phyloP scores from a whole-genome alignment of 257 asterid species.

The Solanum chilense region DNA sequence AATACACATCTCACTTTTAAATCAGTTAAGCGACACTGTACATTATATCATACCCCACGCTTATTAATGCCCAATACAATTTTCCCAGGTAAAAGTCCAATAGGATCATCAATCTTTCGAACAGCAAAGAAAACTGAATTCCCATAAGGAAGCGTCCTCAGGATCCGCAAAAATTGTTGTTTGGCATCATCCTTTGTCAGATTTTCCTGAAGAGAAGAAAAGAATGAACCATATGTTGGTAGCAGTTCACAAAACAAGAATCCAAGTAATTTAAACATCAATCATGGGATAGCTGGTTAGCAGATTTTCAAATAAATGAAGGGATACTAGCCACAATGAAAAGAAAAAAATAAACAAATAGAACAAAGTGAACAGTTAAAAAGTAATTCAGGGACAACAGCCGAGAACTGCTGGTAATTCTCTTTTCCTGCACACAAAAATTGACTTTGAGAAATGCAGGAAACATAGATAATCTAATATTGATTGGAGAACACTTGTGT shows the following conservation, averaged over 20 bases:
- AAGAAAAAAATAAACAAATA: background rate
- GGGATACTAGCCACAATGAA: background rate
- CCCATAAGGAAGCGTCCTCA: slow-evolving; percentile 95
- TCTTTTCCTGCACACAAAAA: background rate
- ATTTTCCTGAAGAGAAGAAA: slow-evolving; percentile 48
- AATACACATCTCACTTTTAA: background rate
- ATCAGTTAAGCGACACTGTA: background rate
- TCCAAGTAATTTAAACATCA: background rate
- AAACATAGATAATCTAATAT: background rate
- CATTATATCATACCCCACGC: slow-evolving; percentile 69
- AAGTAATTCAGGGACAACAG: background rate
- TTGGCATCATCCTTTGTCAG: slow-evolving; percentile 97
- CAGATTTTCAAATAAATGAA: background rate
- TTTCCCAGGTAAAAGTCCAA: slow-evolving; percentile 95
- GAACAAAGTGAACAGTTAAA: background rate
- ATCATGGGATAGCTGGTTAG: background rate
- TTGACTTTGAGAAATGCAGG: background rate
- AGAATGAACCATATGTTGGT: background rate
- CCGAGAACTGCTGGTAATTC: background rate
- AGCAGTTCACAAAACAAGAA: background rate
- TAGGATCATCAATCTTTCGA: slow-evolving; percentile 98
- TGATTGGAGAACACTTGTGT: background rate
- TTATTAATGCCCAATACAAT: slow-evolving; percentile 85
- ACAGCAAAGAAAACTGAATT: slow-evolving; percentile 97
- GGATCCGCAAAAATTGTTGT: slow-evolving; percentile 82